A percentile compares a stretch with the other conserved stretches of the same genome.
Evolutionary conservation across 169 alveolate genomes (phyloP).

Genomic region (Babesia ovata): DNA sequence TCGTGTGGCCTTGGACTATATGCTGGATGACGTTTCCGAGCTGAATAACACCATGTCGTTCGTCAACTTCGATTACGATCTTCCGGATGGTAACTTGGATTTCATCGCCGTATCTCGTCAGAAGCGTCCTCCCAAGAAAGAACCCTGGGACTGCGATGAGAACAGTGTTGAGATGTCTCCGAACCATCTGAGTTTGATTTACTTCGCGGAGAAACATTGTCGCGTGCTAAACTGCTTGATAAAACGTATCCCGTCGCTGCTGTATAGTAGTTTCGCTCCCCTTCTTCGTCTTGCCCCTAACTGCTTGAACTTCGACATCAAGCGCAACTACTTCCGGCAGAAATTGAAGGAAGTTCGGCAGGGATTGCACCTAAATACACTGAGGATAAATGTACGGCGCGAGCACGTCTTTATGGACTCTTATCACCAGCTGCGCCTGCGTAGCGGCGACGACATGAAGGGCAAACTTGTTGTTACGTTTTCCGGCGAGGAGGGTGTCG

Average conservation of each 20-base stretch:
- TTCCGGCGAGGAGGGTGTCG: slow-evolving; percentile 98
- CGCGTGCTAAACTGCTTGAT: slow-evolving; percentile 78
- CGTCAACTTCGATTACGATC: slow-evolving; percentile 44
- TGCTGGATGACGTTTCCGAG: slow-evolving; percentile 23
- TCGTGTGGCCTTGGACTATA: slow-evolving; percentile 48
- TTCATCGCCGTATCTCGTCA: slow-evolving; percentile 15
- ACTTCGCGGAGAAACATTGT: slow-evolving; percentile 70
- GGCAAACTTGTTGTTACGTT: slow-evolving; percentile 92
- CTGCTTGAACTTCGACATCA: slow-evolving; percentile 95
- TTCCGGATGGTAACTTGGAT: slow-evolving; percentile 25
- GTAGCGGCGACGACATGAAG: slow-evolving; percentile 92
- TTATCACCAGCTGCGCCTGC: slow-evolving; percentile 86
- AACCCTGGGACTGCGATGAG: slow-evolving; percentile 44
- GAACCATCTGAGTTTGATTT: slow-evolving; percentile 66
- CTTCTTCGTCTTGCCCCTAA: slow-evolving; percentile 88
- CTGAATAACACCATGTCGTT: slow-evolving; percentile 39
- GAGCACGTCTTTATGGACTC: slow-evolving; percentile 94
- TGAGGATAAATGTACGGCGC: slow-evolving; percentile 91
- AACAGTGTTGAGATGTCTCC: slow-evolving; percentile 34
- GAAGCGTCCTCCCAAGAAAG: slow-evolving; percentile 22
- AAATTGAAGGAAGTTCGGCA: slow-evolving; percentile 80
- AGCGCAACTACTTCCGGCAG: slow-evolving; percentile 92
- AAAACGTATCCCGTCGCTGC: slow-evolving; percentile 82
- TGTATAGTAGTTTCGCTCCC: slow-evolving; percentile 80
- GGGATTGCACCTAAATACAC: slow-evolving; percentile 72